A percentile compares a stretch with the other conserved stretches of the same genome.
Conservation (phyloP, 331 rosid species). For the Pyracantha coccinea region DNA sequence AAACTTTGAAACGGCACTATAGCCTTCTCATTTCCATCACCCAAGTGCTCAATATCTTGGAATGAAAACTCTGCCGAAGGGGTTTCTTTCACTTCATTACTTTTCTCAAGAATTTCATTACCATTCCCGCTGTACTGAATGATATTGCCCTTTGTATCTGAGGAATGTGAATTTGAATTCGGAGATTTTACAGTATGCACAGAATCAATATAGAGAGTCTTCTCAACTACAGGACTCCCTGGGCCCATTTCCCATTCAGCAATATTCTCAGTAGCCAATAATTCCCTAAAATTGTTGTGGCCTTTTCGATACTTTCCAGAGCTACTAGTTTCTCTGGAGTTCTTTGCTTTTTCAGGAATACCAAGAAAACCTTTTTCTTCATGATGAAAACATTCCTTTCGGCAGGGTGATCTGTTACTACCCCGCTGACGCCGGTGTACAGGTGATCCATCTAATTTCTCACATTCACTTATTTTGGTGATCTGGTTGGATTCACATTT, state of each 20-base stretch:
- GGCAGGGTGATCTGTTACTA: slow-evolving; percentile 12
- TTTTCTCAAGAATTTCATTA: slow-evolving; percentile 22
- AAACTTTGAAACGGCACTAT: slow-evolving; percentile 19
- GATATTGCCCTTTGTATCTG: slow-evolving; percentile 23
- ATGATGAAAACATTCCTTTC: slow-evolving; percentile 15
- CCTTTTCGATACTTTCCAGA: slow-evolving; percentile 33
- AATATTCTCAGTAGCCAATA: slow-evolving; percentile 19
- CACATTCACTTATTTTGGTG: slow-evolving; percentile 6
- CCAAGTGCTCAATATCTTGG: slow-evolving; percentile 30
- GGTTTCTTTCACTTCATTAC: slow-evolving; percentile 14
- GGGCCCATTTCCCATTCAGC: slow-evolving; percentile 25
- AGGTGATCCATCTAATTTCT: slow-evolving; percentile 9
- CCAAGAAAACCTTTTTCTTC: slow-evolving; percentile 22
- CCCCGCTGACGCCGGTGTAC: slow-evolving; percentile 6
- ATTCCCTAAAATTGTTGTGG: slow-evolving; percentile 19
- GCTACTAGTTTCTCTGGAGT: slow-evolving; percentile 10
- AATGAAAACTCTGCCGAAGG: slow-evolving; percentile 25
- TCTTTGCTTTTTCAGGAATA: slow-evolving; percentile 27
- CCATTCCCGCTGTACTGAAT: slow-evolving; percentile 16
- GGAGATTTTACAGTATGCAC: slow-evolving; percentile 31
- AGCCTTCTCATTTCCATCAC: slow-evolving; percentile 22
- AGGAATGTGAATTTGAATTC: slow-evolving; percentile 33
- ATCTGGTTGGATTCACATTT: slow-evolving; percentile 12
- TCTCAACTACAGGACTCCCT: slow-evolving; percentile 54
- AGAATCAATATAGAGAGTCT: slow-evolving; percentile 70